Evolutionary conservation across 257 asterid genomes (phyloP).

Genomic region (Rubia yunnanensis): DNA sequence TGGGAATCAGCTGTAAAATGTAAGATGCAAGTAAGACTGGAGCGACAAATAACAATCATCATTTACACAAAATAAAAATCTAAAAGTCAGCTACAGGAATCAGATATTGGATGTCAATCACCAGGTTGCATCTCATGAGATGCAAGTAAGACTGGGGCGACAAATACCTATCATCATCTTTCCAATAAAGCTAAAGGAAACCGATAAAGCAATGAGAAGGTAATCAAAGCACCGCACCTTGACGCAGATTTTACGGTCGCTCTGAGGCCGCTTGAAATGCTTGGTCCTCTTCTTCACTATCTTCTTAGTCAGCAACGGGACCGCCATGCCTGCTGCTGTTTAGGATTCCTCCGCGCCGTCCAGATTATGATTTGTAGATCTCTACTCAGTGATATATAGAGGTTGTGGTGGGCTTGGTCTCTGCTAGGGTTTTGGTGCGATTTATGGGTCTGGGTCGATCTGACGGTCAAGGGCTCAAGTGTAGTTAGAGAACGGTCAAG

Average conservation of each 20-base stretch:
- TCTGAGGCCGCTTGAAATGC: conserved; percentile 31
- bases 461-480: neutral
- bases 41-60: neutral
- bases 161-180: conserved; percentile 28
- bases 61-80: neutral
- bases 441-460: neutral
- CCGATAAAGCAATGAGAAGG: neutral
- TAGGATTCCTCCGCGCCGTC: neutral
- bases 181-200: neutral
- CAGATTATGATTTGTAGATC: neutral
- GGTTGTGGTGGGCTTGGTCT: neutral
- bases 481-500: neutral
- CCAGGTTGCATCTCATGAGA: conserved; percentile 24
- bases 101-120: conserved; percentile 30
- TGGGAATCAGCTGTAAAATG: neutral
- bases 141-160: conserved; percentile 51
- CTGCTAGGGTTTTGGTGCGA: neutral
- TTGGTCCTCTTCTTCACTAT: conserved; percentile 28
- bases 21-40: neutral
- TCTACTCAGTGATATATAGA: neutral
- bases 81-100: conserved; percentile 9
- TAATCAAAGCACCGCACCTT: conserved; percentile 9
- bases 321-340: conserved; percentile 18
- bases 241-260: conserved; percentile 30
- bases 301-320: conserved; percentile 26